Conservation (phyloP, 176 grass and related monocot species). For the Avena sativa region DNA sequence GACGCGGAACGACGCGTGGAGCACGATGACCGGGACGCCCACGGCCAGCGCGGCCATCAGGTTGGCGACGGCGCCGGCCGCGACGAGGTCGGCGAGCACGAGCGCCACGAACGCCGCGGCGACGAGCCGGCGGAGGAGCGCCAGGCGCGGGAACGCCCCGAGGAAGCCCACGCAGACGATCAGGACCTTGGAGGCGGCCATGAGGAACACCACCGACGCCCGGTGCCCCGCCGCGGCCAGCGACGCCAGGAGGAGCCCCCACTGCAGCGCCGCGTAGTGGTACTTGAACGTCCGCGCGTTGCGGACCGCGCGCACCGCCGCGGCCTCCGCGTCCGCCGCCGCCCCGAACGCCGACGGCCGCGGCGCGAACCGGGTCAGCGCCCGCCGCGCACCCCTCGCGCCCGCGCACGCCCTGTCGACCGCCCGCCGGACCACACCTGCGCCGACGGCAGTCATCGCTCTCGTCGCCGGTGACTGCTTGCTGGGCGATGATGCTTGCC, state of each 20-base stretch:
- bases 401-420: conserved; percentile 58
- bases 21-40: conserved; percentile 60
- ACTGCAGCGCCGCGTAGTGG: conserved; percentile 74
- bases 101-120: conserved; percentile 54
- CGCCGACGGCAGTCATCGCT: conserved; percentile 30
- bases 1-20: conserved; percentile 75
- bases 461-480: neutral
- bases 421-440: conserved; percentile 64
- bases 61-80: conserved; percentile 58
- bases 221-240: conserved; percentile 66
- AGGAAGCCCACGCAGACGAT: conserved; percentile 76
- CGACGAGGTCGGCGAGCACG: conserved; percentile 62
- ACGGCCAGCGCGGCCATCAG: conserved; percentile 54
- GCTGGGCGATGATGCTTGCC: neutral
- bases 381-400: conserved; percentile 50
- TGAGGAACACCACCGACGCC: conserved; percentile 79
- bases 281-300: conserved; percentile 75
- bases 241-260: conserved; percentile 70
- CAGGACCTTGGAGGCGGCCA: conserved; percentile 79
- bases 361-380: conserved; percentile 72
- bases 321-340: conserved; percentile 69
- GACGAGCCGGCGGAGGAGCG: conserved; percentile 72
- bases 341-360: conserved; percentile 57
- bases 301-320: conserved; percentile 75
- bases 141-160: conserved; percentile 60